Base-by-base conservation (phyloP, 768 basidiomycete species). In the Podaxis pistillaris region DNA sequence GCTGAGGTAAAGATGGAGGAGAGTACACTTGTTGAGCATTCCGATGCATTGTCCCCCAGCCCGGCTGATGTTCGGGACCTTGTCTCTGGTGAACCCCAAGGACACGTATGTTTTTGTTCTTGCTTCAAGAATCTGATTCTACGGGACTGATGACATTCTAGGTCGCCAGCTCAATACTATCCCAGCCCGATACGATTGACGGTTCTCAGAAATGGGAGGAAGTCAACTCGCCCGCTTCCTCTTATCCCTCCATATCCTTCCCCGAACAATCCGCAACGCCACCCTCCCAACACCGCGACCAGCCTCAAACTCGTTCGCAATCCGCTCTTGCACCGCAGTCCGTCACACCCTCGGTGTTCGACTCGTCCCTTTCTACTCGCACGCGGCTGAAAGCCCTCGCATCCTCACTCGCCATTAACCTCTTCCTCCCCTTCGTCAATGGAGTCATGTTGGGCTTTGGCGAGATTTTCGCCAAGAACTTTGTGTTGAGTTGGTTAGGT, bases 371-470 rank as follows among this genome's bases (percentile, higher is more conserved):
- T 53, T 85, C 89, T 40, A 79, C 79, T 55, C 84, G 83, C 65
- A 88, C 90, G 36, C 87, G 92, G 56, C 69, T 85, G 51, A 84
- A 82, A 44, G 90, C 93, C 8, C 72, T 92, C 56, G 73, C 88
- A 58, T 87, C 91, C 15, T 86, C 90, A 24, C 72, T 94, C 65
- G 89, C 90, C 28, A 91, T 96, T 71, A 96, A 96, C 72, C 72
- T 96, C 64, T 71, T 91, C 0, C 80, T 96, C 41, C 94, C 94
- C 0, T 96, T 96, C 73, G 83, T 96, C 8, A 96, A 96, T 66
- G 94, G 94, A 19, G 91, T 96, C 62, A 96, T 96, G 94, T 85
- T 95, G 56, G 94, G 94, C n/a, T 95, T 96, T 70, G 94, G 94
- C 44, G 94, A 96, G 74, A 90, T 96, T 55, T 94, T 95, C 71